Evolutionary conservation across 371 early-diverging fungal genomes (phyloP).

Genomic region (Gilbertella persicaria): DNA sequence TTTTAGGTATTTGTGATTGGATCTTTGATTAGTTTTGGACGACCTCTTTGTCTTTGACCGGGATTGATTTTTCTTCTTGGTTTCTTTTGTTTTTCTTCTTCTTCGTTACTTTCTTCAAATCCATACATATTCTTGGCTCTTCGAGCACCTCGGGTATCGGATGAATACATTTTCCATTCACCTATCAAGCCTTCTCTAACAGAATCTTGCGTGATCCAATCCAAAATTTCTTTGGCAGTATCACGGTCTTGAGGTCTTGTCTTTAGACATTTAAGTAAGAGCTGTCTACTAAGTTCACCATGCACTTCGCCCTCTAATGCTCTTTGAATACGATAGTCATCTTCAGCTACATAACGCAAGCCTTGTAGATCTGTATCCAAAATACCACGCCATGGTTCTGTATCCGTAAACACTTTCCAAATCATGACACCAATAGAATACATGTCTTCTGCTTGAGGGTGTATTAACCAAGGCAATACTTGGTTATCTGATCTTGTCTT

Average conservation of each 20-base stretch:
- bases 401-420: slow-evolving; percentile 68
- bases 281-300: slow-evolving; percentile 50
- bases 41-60: slow-evolving; percentile 15
- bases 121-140: slow-evolving; percentile 37
- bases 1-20: neutral
- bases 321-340: slow-evolving; percentile 57
- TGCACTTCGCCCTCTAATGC: slow-evolving; percentile 56
- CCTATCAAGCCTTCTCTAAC: slow-evolving; percentile 35
- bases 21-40: slow-evolving; percentile 22
- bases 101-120: slow-evolving; percentile 24
- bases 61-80: slow-evolving; percentile 16
- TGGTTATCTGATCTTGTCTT: slow-evolving; percentile 55
- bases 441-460: slow-evolving; percentile 67
- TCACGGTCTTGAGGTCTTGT: slow-evolving; percentile 54
- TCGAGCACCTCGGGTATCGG: slow-evolving; percentile 41
- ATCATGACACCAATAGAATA: slow-evolving; percentile 68
- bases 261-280: slow-evolving; percentile 53
- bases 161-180: slow-evolving; percentile 55
- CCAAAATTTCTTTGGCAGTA: slow-evolving; percentile 46
- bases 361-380: slow-evolving; percentile 66
- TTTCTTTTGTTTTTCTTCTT: slow-evolving; percentile 26
- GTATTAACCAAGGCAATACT: slow-evolving; percentile 53
- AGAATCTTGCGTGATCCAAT: slow-evolving; percentile 43
- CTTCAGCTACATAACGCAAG: slow-evolving; percentile 60
- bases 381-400: slow-evolving; percentile 69